Conservation (phyloP, 208 protist species). For the Trypanosomatidae sp. region DNA sequence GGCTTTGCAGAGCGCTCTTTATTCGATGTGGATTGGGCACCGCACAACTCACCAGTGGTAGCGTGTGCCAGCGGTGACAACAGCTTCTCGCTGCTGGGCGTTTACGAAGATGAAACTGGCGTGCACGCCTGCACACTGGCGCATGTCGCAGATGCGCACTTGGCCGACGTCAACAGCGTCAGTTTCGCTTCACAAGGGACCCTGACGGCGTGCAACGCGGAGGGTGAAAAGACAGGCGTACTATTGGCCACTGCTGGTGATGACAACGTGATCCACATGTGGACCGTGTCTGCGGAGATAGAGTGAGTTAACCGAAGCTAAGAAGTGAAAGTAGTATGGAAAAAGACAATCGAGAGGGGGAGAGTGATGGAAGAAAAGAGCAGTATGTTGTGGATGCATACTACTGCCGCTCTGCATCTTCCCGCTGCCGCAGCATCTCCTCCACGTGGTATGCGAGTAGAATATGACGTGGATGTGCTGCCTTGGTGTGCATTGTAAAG, state of each 20-base stretch:
- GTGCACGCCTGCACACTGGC: constrained; percentile 42
- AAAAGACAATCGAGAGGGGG: background rate
- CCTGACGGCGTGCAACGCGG: constrained; percentile 1
- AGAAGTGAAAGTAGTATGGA: too few relatives aligned
- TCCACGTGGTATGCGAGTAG: background rate
- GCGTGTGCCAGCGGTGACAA: constrained; percentile 87
- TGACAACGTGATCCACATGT: constrained; percentile 70
- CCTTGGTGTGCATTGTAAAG: background rate
- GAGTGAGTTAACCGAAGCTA: background rate
- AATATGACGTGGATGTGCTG: background rate
- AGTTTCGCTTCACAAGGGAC: constrained; percentile 38
- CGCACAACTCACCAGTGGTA: constrained; percentile 40
- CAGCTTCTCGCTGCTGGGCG: constrained; percentile 67
- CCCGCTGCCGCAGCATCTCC: background rate
- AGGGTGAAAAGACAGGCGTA: constrained; percentile 19
- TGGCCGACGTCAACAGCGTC: constrained; percentile 83
- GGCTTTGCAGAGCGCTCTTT: constrained; percentile 72
- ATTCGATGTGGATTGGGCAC: constrained; percentile 78
- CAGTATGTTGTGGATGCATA: background rate
- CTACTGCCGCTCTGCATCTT: background rate
- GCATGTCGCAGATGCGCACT: constrained; percentile 50
- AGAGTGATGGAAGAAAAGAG: background rate
- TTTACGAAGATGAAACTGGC: constrained; percentile 34
- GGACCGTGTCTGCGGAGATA: constrained; percentile 43
- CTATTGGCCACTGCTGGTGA: constrained; percentile 77